phyloP scores from a whole-genome alignment of 1,284 basidiomycete species.

The Sanguinoderma infundibulare region DNA sequence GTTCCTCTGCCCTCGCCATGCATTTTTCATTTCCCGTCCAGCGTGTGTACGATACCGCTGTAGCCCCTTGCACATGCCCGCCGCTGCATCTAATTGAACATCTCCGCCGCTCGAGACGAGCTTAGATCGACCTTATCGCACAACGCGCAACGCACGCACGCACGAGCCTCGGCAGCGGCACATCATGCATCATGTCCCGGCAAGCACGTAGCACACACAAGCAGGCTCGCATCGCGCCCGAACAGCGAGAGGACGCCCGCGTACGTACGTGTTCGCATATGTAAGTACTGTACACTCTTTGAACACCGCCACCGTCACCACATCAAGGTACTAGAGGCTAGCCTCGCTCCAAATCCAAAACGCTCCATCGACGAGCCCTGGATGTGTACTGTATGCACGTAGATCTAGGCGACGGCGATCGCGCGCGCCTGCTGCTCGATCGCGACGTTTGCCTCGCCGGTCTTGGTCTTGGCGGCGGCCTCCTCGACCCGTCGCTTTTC shows the following conservation, averaged over 20 bases:
- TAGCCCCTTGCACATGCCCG: background rate
- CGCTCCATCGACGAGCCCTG: background rate
- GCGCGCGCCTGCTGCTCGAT: constrained; percentile 10
- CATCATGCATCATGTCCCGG: too few species aligned
- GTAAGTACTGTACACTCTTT: background rate
- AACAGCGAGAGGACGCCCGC: background rate
- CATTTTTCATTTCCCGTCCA: background rate
- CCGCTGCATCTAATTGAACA: constrained; percentile 2
- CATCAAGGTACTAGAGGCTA: background rate
- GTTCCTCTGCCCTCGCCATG: background rate
- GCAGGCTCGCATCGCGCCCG: background rate
- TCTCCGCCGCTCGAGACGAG: background rate
- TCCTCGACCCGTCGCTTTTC: constrained; percentile 37
- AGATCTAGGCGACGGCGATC: constrained; percentile 33
- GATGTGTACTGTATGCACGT: too few species aligned
- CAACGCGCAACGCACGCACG: too few species aligned
- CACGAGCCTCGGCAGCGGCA: too few species aligned
- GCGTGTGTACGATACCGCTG: constrained; percentile 2
- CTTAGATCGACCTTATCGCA: background rate
- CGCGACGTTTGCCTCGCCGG: constrained; percentile 2
- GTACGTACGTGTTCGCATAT: background rate
- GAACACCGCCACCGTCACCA: background rate
- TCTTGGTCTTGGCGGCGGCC: constrained; percentile 12
- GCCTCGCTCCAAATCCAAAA: background rate
- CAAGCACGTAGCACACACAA: too few species aligned